Evolutionary conservation across 768 basidiomycete species (phyloP).

Genomic region (Suillus brevipes): DNA sequence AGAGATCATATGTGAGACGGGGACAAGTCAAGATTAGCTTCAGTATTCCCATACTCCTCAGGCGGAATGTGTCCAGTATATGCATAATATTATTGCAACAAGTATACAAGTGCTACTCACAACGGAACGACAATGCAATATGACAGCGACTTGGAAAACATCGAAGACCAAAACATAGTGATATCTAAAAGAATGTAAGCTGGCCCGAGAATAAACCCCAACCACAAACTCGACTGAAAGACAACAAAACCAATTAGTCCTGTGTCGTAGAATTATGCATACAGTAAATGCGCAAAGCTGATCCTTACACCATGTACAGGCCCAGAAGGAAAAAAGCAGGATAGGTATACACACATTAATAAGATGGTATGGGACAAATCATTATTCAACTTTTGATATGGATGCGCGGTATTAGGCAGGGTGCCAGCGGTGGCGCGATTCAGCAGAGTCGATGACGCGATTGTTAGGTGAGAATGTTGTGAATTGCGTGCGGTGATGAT

Average conservation of each 20-base stretch:
- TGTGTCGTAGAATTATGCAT: slow-evolving; percentile 31
- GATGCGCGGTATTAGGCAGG: slow-evolving; percentile 18
- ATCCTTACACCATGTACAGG: slow-evolving; percentile 35
- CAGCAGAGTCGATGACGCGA: slow-evolving; percentile 28
- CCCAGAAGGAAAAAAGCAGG: slow-evolving; percentile 16
- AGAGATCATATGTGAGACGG: no score
- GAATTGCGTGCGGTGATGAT: slow-evolving; percentile 24
- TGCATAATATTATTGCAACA: slow-evolving; percentile 11
- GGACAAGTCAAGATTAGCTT: no score
- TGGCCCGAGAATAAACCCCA: slow-evolving; percentile 30
- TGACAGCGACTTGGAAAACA: slow-evolving; percentile 24
- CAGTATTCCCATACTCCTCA: neutral
- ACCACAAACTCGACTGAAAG: slow-evolving; percentile 29
- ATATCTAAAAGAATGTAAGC: slow-evolving; percentile 30
- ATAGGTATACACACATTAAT: slow-evolving; percentile 30
- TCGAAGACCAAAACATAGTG: slow-evolving; percentile 31
- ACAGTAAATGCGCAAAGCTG: slow-evolving; percentile 35
- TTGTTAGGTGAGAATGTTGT: slow-evolving; percentile 30
- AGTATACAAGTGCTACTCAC: slow-evolving; percentile 31
- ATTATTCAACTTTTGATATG: slow-evolving; percentile 22
- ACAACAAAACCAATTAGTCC: slow-evolving; percentile 33
- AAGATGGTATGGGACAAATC: slow-evolving; percentile 35
- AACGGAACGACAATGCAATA: slow-evolving; percentile 29
- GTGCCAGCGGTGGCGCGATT: slow-evolving; percentile 31
- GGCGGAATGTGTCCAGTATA: slow-evolving; percentile 4